These are phyloP conservation scores for Pseudodiploospora longispora DNA, from an alignment of 2,329 filamentous ascomycete species.

Conservation along the genomic window DNA sequence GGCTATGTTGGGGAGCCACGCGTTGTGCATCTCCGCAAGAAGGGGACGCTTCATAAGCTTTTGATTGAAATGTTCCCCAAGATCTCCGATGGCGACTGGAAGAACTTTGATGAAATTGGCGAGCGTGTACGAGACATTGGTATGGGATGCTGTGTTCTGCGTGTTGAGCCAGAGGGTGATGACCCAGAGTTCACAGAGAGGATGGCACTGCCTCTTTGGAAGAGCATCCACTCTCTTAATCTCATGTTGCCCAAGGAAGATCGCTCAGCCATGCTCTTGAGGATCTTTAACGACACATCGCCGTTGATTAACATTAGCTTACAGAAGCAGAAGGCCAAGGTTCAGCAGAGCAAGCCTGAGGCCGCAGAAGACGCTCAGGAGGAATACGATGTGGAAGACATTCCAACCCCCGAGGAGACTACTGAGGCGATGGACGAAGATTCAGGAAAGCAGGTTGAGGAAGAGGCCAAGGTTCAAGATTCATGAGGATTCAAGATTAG, in stretches of 20 bases:
- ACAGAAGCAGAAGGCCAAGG: constrained; percentile 34
- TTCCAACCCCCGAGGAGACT: constrained; percentile 26
- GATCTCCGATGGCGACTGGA: constrained; percentile 65
- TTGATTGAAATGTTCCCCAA: constrained; percentile 97
- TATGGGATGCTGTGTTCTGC: constrained; percentile 88
- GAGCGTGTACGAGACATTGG: constrained; percentile 69
- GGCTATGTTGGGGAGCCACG: constrained; percentile 78
- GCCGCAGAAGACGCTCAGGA: constrained; percentile 20
- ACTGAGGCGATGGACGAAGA: not conserved
- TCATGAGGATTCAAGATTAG: too few species aligned
- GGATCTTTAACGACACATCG: constrained; percentile 83
- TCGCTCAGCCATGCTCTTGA: constrained; percentile 79
- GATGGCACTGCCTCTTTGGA: constrained; percentile 89
- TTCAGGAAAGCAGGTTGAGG: not conserved
- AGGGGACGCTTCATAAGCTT: constrained; percentile 72
- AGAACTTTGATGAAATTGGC: constrained; percentile 77
- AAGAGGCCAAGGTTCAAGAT: not conserved
- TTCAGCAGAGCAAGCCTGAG: constrained; percentile 12
- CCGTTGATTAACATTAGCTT: constrained; percentile 67
- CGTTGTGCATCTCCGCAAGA: constrained; percentile 65
- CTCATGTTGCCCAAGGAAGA: constrained; percentile 99
- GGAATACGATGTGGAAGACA: constrained; percentile 27
- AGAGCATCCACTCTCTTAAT: constrained; percentile 84
- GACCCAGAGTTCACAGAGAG: constrained; percentile 57
- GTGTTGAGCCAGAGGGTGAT: constrained; percentile 67